phyloP scores from a whole-genome alignment of 257 asterid species.

The Cynanchum wilfordii region DNA sequence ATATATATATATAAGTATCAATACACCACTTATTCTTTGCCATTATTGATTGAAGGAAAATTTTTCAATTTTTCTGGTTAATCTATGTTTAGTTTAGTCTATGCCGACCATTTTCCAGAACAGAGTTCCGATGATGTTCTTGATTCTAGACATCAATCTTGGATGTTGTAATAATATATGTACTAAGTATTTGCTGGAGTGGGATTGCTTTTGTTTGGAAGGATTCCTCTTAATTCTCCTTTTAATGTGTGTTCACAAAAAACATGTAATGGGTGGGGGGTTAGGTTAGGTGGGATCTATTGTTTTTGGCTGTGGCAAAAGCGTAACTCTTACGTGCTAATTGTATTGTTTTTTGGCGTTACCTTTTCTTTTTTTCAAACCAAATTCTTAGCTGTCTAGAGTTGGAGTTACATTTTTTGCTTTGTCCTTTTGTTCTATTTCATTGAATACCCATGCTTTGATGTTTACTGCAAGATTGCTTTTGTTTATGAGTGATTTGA shows the following conservation, averaged over 20 bases:
- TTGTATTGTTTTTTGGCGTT: slow-evolving; percentile 6
- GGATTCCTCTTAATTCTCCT: slow-evolving; percentile 7
- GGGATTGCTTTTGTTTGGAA: slow-evolving; percentile 12
- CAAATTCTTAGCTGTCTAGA: slow-evolving; percentile 25
- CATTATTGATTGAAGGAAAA: not conserved
- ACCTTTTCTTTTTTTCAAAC: slow-evolving; percentile 10
- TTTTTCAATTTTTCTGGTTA: not conserved
- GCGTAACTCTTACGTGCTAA: slow-evolving; percentile 2
- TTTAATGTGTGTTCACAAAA: slow-evolving; percentile 13
- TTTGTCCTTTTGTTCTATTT: slow-evolving; percentile 15
- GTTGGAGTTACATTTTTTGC: slow-evolving; percentile 18
- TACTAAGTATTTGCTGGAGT: slow-evolving; percentile 9
- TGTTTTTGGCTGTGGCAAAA: slow-evolving; percentile 16
- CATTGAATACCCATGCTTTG: slow-evolving; percentile 7
- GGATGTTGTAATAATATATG: slow-evolving; percentile 3
- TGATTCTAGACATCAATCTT: slow-evolving; percentile 17
- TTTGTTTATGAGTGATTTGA: not conserved
- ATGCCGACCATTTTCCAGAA: not conserved
- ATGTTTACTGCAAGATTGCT: slow-evolving; percentile 5
- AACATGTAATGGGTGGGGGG: slow-evolving; percentile 19
- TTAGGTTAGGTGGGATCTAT: slow-evolving; percentile 18
- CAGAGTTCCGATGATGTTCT: slow-evolving; percentile 7
- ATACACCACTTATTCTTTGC: not conserved
- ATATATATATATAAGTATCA: not conserved
- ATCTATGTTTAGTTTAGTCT: not conserved